These are phyloP conservation scores for Coelastrella sp. DNA, from an alignment of 139 green algal species.

Conservation along the genomic window DNA sequence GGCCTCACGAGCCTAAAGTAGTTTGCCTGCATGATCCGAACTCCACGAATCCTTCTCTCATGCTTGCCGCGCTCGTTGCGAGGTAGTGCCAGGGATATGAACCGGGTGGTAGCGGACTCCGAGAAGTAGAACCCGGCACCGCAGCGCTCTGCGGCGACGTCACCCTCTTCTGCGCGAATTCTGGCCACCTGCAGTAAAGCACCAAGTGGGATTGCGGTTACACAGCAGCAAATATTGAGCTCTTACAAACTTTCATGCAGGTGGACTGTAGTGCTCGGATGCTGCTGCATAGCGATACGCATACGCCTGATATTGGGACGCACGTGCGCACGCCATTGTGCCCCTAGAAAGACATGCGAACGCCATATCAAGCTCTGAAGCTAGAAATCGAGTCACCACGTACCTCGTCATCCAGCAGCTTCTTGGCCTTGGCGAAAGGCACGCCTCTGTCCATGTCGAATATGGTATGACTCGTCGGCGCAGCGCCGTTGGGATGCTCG, in stretches of 20 bases:
- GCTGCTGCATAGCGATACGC: no score
- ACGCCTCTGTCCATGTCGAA: slow-evolving; percentile 64
- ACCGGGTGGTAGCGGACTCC: background rate
- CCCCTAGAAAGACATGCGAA: no score
- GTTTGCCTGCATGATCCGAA: background rate
- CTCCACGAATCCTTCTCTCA: background rate
- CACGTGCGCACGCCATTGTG: no score
- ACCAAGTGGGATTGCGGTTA: background rate
- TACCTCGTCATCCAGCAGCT: slow-evolving; percentile 64
- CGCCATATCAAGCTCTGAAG: no score
- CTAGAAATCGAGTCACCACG: background rate
- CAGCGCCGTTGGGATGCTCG: slow-evolving; percentile 24
- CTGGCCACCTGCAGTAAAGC: background rate
- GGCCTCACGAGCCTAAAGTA: slow-evolving; percentile 56
- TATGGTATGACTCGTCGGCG: slow-evolving; percentile 38
- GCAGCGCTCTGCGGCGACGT: slow-evolving; percentile 39
- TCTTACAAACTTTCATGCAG: no score
- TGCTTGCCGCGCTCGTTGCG: background rate
- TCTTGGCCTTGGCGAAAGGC: slow-evolving; percentile 49
- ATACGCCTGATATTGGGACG: no score
- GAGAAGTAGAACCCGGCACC: slow-evolving; percentile 52
- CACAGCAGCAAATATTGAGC: background rate
- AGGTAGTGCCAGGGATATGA: slow-evolving; percentile 51
- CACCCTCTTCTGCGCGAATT: background rate
- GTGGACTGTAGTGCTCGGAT: no score